phyloP scores from a whole-genome alignment of 257 asterid species.

The Primulina huaijiensis region DNA sequence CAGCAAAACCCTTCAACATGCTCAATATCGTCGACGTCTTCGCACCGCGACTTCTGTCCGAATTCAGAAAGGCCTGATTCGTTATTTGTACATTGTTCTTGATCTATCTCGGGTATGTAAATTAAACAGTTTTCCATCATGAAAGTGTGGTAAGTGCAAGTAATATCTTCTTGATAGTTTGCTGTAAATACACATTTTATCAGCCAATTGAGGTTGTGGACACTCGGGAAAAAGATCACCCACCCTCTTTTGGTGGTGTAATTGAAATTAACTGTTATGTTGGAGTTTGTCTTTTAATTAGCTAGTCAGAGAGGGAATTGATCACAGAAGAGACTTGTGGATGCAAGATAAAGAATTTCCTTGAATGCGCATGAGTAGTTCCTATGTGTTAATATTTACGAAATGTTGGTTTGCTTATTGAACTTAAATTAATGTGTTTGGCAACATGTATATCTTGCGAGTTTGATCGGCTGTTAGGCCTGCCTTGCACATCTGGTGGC shows the following conservation, averaged over 20 bases:
- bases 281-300: neutral
- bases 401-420: no score
- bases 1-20: conserved; percentile 80
- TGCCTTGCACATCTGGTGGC: conserved; percentile 7
- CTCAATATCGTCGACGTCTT: conserved; percentile 85
- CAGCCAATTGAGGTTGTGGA: conserved; percentile 2
- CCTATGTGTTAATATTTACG: neutral
- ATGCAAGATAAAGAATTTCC: conserved; percentile 10
- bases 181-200: neutral
- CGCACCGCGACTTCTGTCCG: conserved; percentile 61
- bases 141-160: neutral
- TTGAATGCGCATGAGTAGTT: conserved; percentile 2
- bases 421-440: no score
- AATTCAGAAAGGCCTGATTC: conserved; percentile 91
- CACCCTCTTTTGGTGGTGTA: neutral
- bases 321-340: neutral
- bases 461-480: no score
- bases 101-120: conserved; percentile 78
- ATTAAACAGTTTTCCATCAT: conserved; percentile 4
- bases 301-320: conserved; percentile 2
- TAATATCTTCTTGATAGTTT: neutral
- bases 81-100: conserved; percentile 71
- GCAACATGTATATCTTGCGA: no score
- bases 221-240: conserved; percentile 1
- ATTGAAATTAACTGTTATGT: neutral